Evolutionary conservation across 257 asterid species (phyloP).

Genomic region (Anisodus acutangulus): DNA sequence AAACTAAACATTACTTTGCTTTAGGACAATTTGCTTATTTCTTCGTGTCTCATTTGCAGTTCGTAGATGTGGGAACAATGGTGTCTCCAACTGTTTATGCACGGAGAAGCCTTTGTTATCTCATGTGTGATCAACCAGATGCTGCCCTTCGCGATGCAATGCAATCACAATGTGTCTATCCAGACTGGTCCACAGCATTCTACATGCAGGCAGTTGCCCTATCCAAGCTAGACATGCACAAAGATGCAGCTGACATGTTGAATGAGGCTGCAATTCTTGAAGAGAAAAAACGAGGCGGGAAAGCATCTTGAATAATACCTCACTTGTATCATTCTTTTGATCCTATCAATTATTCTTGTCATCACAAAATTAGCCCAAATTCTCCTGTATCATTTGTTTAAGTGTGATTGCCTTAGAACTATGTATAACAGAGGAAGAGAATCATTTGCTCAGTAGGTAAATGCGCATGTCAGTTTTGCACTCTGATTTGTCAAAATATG

Average conservation of each 20-base stretch:
- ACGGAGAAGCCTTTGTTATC: slow-evolving; percentile 85
- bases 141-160: slow-evolving; percentile 95
- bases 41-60: slow-evolving; percentile 47
- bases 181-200: slow-evolving; percentile 97
- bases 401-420: slow-evolving; percentile 45
- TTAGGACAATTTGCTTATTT: not conserved
- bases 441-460: slow-evolving; percentile 31
- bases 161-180: slow-evolving; percentile 93
- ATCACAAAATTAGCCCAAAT: not conserved
- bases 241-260: slow-evolving; percentile 97
- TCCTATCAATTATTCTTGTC: not conserved
- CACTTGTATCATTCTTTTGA: not conserved
- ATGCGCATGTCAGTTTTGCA: slow-evolving; percentile 34
- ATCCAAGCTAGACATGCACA: slow-evolving; percentile 93
- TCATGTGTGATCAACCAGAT: slow-evolving; percentile 95
- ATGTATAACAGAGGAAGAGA: slow-evolving; percentile 50
- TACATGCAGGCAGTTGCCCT: slow-evolving; percentile 98
- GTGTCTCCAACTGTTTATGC: slow-evolving; percentile 96
- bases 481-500: slow-evolving; percentile 41
- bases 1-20: not conserved
- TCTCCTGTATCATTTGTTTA: slow-evolving; percentile 44
- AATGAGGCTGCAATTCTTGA: slow-evolving; percentile 86
- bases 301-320: slow-evolving; percentile 42
- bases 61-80: slow-evolving; percentile 95
- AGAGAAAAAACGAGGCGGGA: slow-evolving; percentile 80